Conservation (phyloP, 768 basidiomycete genomes). For the Russula olivacea region DNA sequence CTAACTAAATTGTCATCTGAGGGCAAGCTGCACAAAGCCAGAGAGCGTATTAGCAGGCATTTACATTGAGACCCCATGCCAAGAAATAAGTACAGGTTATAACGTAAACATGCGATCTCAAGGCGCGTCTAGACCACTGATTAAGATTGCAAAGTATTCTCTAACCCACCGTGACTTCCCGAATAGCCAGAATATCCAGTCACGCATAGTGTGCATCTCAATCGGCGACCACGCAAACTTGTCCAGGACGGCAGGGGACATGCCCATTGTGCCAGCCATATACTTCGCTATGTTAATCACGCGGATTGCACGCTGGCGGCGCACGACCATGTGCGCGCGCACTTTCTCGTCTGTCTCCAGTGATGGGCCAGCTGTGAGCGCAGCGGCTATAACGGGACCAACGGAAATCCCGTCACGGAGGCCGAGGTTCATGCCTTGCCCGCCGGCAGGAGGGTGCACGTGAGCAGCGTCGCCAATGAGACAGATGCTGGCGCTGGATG, state of each 20-base stretch:
- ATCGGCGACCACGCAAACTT: conserved; percentile 25
- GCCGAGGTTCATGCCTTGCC: conserved; percentile 56
- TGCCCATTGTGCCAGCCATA: conserved; percentile 28
- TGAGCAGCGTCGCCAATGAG: conserved; percentile 46
- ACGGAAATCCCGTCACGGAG: conserved; percentile 48
- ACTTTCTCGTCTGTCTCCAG: conserved; percentile 33
- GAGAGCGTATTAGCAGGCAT: not conserved
- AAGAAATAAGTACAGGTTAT: not conserved
- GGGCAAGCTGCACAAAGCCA: not conserved
- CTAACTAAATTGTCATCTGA: not conserved
- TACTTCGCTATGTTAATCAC: conserved; percentile 40
- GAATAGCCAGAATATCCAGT: conserved; percentile 27
- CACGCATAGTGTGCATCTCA: conserved; percentile 25
- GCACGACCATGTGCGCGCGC: conserved; percentile 33
- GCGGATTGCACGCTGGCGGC: conserved; percentile 38
- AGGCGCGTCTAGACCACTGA: conserved; percentile 31
- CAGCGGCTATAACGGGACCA: conserved; percentile 36
- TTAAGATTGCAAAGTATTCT: conserved; percentile 26
- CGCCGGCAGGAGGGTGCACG: conserved; percentile 50
- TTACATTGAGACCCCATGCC: not conserved
- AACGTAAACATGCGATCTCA: conserved; percentile 1
- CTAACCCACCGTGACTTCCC: conserved; percentile 27
- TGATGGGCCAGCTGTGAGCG: conserved; percentile 30
- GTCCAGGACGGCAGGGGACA: conserved; percentile 29
- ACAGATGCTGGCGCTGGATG: conserved; percentile 23